Conservation (phyloP, 768 basidiomycete species). For the Pisolithus marmoratus region DNA sequence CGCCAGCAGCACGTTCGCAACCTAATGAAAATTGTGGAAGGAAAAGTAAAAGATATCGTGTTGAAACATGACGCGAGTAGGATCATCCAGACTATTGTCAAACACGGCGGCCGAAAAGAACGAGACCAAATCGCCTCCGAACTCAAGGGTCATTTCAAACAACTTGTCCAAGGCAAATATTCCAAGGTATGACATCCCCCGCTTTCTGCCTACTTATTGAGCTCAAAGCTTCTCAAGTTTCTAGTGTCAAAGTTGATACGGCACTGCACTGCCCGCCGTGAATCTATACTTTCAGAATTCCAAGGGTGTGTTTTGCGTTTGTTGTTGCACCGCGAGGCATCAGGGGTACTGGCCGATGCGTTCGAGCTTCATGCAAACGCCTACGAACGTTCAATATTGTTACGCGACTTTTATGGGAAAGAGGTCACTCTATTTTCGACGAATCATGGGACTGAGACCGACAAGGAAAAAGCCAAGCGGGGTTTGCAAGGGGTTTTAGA, state of each 20-base stretch:
- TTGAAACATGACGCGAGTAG: slow-evolving; percentile 91
- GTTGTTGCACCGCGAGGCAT: slow-evolving; percentile 80
- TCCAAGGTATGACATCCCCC: slow-evolving; percentile 61
- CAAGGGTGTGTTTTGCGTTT: slow-evolving; percentile 69
- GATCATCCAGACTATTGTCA: slow-evolving; percentile 78
- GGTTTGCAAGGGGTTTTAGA: slow-evolving; percentile 68
- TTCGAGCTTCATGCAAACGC: slow-evolving; percentile 86
- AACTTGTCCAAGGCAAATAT: slow-evolving; percentile 81
- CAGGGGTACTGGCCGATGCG: slow-evolving; percentile 77
- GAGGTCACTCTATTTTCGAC: slow-evolving; percentile 70
- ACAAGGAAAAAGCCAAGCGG: slow-evolving; percentile 59
- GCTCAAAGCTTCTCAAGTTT: slow-evolving; percentile 42
- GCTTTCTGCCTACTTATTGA: not conserved
- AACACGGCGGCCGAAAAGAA: slow-evolving; percentile 69
- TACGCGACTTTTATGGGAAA: slow-evolving; percentile 88
- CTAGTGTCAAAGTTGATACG: slow-evolving; percentile 77
- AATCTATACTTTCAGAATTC: slow-evolving; percentile 74
- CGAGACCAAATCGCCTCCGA: slow-evolving; percentile 78
- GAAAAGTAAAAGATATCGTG: slow-evolving; percentile 79
- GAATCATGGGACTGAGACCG: slow-evolving; percentile 49
- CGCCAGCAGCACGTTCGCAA: slow-evolving; percentile 68
- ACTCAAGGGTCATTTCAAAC: slow-evolving; percentile 73
- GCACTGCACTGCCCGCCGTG: slow-evolving; percentile 66
- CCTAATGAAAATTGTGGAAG: slow-evolving; percentile 72
- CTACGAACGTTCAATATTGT: slow-evolving; percentile 72